Conservation (phyloP, 169 alveolate genomes). For the Plasmodium malariae region DNA sequence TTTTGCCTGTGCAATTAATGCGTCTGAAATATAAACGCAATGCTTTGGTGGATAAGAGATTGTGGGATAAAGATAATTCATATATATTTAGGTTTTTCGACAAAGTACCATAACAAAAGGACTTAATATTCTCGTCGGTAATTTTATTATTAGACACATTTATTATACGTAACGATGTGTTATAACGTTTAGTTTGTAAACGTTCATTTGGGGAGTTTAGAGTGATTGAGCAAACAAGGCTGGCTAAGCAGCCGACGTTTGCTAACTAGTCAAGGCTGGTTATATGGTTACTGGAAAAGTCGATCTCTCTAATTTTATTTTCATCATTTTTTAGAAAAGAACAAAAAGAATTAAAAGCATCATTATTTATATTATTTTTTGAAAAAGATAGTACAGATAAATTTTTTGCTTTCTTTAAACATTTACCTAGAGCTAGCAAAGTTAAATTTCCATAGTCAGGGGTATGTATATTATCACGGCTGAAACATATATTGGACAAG, state of each 20-base stretch:
- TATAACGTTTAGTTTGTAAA: conserved; percentile 35
- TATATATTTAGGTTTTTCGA: conserved; percentile 16
- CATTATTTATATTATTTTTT: conserved; percentile 43
- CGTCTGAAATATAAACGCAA: conserved; percentile 38
- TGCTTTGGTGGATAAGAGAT: conserved; percentile 9
- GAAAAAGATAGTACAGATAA: conserved; percentile 20
- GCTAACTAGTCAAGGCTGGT: neutral
- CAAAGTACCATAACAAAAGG: conserved; percentile 16
- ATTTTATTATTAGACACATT: conserved; percentile 31
- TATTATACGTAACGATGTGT: conserved; percentile 26
- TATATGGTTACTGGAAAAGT: conserved; percentile 34
- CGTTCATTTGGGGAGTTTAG: conserved; percentile 42
- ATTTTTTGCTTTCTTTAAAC: conserved; percentile 6
- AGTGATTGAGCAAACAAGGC: too few species aligned
- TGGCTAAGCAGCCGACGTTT: too few species aligned
- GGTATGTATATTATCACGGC: neutral
- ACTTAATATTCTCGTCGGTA: conserved; percentile 31
- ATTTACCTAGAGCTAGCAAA: neutral
- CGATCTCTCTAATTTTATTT: conserved; percentile 33
- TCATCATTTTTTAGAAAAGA: conserved; percentile 15
- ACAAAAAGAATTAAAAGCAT: conserved; percentile 18
- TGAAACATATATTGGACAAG: conserved; percentile 23
- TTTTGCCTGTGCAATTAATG: conserved; percentile 10
- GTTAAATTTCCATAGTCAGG: neutral
- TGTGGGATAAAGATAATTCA: conserved; percentile 27